Base-by-base conservation (phyloP, 345 rosid species). In the Arabidopsis arenosa region DNA sequence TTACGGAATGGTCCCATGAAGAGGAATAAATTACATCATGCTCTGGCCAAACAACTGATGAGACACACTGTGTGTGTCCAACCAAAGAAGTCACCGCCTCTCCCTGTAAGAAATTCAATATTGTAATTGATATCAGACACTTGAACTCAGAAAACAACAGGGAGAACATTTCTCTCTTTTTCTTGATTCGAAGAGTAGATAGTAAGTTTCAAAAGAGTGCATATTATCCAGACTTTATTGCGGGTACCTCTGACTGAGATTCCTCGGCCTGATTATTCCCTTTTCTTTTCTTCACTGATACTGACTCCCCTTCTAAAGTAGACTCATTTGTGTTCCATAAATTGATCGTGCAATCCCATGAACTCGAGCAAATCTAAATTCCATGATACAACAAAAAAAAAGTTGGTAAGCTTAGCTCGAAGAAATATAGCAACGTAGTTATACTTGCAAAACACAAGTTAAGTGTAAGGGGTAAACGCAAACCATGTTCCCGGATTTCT, bases 1-100 rank as follows among this genome's bases (percentile, higher is more conserved):
- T 91, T 33, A 96, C 79, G 65, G 98, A 90, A 72, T 93, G 97
- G 81, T 96, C 99, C 98, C 95, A 93, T 10, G 99, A 96, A 58
- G 93, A 80, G 72, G 98, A 96, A 74, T 87, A 93, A 51, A 96
- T 84, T 11, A 87, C 81, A 70, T 84, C 89, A 5, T 49, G 55
- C 76, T 88, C 86, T 21, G 96, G 97, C 99, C 99, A 96, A 75
- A 84, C 76, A 61, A 96, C 96, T 39, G 92, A 84, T 43, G 96
- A 90, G 28, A 96, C 89, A 43, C 93, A 85, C 66, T 93, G 97
- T 48, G 93, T 88, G 77, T 96, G 99, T 64, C 99, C 98, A 68
- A 91, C 92, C 54, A 93, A 81, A 57, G 97, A 85, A 63, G 96
- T 78, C 30, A 85, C 70, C 10, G 97, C 88, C 80, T 81, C 97